Evolutionary conservation across 768 basidiomycete genomes (phyloP).

Genomic region (Rhizopogon vinicolor): DNA sequence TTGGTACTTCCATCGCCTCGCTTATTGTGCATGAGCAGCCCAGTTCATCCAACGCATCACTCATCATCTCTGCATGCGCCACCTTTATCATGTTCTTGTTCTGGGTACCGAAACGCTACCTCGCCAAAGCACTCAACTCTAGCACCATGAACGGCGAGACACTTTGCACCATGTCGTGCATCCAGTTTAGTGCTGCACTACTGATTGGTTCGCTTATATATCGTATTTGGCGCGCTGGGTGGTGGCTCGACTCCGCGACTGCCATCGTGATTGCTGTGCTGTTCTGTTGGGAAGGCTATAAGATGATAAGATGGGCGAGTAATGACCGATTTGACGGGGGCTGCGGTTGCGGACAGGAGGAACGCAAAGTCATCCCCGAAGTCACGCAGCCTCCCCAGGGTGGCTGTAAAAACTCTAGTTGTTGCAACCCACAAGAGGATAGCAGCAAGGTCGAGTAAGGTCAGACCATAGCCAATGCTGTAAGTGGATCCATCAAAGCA

Average conservation of each 20-base stretch:
- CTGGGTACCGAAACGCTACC: slow-evolving; percentile 41
- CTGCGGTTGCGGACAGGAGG: slow-evolving; percentile 22
- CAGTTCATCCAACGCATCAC: slow-evolving; percentile 32
- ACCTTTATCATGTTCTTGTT: slow-evolving; percentile 35
- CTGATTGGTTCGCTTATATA: slow-evolving; percentile 38
- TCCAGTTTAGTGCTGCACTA: slow-evolving; percentile 38
- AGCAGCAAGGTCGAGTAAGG: background rate
- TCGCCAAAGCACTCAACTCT: slow-evolving; percentile 40
- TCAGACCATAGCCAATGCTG: background rate
- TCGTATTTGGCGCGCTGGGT: slow-evolving; percentile 38
- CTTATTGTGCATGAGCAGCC: slow-evolving; percentile 34
- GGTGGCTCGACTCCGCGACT: slow-evolving; percentile 46
- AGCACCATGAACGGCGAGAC: slow-evolving; percentile 41
- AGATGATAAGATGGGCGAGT: slow-evolving; percentile 37
- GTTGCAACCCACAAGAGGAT: background rate
- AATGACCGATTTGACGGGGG: slow-evolving; percentile 32
- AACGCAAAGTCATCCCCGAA: background rate
- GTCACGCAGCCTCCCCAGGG: background rate
- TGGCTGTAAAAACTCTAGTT: background rate
- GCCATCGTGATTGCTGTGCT: slow-evolving; percentile 34
- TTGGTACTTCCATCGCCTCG: slow-evolving; percentile 29
- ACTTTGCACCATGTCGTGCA: slow-evolving; percentile 38
- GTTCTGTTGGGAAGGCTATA: slow-evolving; percentile 41
- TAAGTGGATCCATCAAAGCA: background rate
- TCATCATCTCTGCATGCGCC: slow-evolving; percentile 39